These are phyloP conservation scores for Chenopodium formosanum DNA, from an alignment of 148 eudicot genomes.

Conservation along the genomic window DNA sequence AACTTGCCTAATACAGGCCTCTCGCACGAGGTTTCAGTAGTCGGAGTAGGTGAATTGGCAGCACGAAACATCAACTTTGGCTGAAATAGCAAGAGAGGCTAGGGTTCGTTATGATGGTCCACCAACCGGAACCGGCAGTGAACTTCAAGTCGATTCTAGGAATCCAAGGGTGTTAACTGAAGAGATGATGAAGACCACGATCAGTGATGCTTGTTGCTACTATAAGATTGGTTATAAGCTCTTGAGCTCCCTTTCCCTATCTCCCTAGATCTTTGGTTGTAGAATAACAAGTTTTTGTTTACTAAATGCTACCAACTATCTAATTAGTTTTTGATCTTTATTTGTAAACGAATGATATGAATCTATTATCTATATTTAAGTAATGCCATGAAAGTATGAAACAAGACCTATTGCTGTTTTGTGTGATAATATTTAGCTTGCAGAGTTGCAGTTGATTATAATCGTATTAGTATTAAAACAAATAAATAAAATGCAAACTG, in stretches of 20 bases:
- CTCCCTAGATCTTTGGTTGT: too few species aligned
- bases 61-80: neutral
- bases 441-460: too few species aligned
- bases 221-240: neutral
- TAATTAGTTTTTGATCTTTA: too few species aligned
- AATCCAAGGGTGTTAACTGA: neutral
- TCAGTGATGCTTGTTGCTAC: neutral
- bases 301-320: too few species aligned
- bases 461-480: too few species aligned
- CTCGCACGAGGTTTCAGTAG: neutral
- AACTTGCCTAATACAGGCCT: neutral
- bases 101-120: neutral
- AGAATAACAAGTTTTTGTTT: too few species aligned
- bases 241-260: neutral
- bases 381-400: too few species aligned
- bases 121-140: neutral
- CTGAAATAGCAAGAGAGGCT: neutral
- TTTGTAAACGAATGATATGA: too few species aligned
- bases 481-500: too few species aligned
- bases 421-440: too few species aligned
- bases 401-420: too few species aligned
- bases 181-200: neutral
- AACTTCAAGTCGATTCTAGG: neutral
- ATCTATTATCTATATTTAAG: too few species aligned
- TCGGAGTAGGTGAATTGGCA: neutral